phyloP scores from a whole-genome alignment of 108 stramenopile species.

The Epipyxis sp. region DNA sequence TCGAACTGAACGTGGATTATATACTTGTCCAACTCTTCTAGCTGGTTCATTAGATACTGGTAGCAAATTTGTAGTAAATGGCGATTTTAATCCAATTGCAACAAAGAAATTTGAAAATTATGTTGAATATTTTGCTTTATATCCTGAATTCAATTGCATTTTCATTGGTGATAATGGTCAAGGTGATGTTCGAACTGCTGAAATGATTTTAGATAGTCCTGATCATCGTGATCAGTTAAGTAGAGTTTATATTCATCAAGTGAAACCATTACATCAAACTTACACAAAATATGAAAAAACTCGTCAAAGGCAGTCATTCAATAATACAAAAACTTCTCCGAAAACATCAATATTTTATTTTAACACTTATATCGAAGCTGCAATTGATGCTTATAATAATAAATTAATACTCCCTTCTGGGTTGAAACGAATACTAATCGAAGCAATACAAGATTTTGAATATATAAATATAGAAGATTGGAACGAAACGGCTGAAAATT shows the following conservation, averaged over 20 bases:
- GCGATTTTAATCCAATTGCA: slow-evolving; percentile 81
- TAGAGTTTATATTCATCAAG: slow-evolving; percentile 82
- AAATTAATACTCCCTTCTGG: slow-evolving; percentile 23
- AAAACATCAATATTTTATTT: slow-evolving; percentile 71
- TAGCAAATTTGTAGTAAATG: slow-evolving; percentile 73
- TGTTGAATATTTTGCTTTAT: slow-evolving; percentile 77
- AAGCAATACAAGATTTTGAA: no score
- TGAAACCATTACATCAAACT: slow-evolving; percentile 65
- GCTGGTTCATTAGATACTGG: slow-evolving; percentile 90
- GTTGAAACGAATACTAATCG: slow-evolving; percentile 31
- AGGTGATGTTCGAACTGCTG: slow-evolving; percentile 92
- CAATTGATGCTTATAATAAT: slow-evolving; percentile 74
- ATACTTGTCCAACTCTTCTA: slow-evolving; percentile 87
- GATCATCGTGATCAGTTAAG: slow-evolving; percentile 67
- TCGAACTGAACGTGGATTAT: slow-evolving; percentile 68
- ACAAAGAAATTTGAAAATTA: slow-evolving; percentile 88
- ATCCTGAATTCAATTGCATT: slow-evolving; percentile 90
- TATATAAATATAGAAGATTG: no score
- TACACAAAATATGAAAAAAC: slow-evolving; percentile 61
- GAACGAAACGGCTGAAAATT: no score
- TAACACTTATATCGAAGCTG: slow-evolving; percentile 83
- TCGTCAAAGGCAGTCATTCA: background rate
- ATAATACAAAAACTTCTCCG: background rate
- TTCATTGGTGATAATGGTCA: slow-evolving; percentile 99
- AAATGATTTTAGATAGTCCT: slow-evolving; percentile 75